These are phyloP conservation scores for Aspergillus luchuensis DNA, from an alignment of 2,329 filamentous ascomycete genomes.

Conservation along the genomic window DNA sequence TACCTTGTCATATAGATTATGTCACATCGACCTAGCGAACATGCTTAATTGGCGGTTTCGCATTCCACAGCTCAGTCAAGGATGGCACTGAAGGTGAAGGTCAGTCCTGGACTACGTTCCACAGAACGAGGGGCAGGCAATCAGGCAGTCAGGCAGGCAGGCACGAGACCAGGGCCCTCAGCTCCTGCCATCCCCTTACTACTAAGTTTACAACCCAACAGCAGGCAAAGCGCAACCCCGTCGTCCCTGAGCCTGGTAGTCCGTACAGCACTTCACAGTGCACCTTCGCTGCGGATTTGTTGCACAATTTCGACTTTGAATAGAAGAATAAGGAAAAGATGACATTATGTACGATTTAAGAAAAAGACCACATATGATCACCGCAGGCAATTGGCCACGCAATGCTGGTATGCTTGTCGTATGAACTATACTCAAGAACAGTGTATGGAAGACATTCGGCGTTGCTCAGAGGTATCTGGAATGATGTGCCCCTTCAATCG, in stretches of 20 bases:
- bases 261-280: too few relatives aligned
- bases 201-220: not conserved
- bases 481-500: not conserved
- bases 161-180: not conserved
- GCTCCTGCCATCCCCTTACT: not conserved
- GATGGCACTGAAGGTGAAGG: not conserved
- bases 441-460: slow-evolving; percentile 1
- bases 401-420: slow-evolving; percentile 9
- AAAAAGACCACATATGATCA: slow-evolving; percentile 13
- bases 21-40: not conserved
- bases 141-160: not conserved
- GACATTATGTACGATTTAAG: slow-evolving; percentile 2
- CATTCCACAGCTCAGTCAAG: slow-evolving; percentile 10
- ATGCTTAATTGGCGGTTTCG: slow-evolving; percentile 2
- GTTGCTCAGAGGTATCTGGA: not conserved
- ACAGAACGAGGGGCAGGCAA: not conserved
- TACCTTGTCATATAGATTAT: slow-evolving; percentile 8
- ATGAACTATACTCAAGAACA: slow-evolving; percentile 13
- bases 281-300: too few relatives aligned
- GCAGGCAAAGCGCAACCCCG: too few relatives aligned
- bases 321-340: not conserved
- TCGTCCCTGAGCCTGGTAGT: too few relatives aligned
- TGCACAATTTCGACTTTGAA: not conserved
- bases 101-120: not conserved
- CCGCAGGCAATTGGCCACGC: slow-evolving; percentile 1